These are phyloP conservation scores for Fraxinus platypoda DNA, from an alignment of 305 asterid species.

Conservation along the genomic window DNA sequence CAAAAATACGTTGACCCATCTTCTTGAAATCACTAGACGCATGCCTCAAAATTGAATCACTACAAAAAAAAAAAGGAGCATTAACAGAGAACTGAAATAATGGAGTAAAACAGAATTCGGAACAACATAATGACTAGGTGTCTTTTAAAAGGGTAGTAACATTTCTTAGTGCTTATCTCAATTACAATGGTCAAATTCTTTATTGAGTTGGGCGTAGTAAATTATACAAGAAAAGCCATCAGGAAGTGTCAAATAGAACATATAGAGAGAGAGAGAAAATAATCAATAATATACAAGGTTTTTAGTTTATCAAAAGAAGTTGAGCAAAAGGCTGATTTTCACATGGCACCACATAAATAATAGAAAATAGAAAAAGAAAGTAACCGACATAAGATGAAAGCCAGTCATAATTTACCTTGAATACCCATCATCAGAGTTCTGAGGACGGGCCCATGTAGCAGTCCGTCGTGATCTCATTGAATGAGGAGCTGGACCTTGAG, in stretches of 20 bases:
- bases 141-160: no score
- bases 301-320: conserved; percentile 8
- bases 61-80: conserved; percentile 21
- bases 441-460: conserved; percentile 98
- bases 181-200: not conserved
- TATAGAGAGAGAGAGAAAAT: no score
- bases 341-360: conserved; percentile 3
- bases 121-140: no score
- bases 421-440: conserved; percentile 95
- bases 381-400: not conserved
- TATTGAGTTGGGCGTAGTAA: not conserved
- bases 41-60: conserved; percentile 86
- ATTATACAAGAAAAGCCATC: conserved; percentile 13
- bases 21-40: conserved; percentile 92
- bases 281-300: not conserved
- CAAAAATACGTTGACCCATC: conserved; percentile 94
- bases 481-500: conserved; percentile 69
- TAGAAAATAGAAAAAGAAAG: not conserved
- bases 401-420: conserved; percentile 59
- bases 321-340: not conserved
- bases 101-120: not conserved
- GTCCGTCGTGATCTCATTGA: conserved; percentile 93
- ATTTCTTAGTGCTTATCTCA: not conserved
- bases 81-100: not conserved
- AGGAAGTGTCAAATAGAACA: not conserved